Base-by-base conservation (phyloP, 1,284 basidiomycete species). In the Inonotus hispidus region DNA sequence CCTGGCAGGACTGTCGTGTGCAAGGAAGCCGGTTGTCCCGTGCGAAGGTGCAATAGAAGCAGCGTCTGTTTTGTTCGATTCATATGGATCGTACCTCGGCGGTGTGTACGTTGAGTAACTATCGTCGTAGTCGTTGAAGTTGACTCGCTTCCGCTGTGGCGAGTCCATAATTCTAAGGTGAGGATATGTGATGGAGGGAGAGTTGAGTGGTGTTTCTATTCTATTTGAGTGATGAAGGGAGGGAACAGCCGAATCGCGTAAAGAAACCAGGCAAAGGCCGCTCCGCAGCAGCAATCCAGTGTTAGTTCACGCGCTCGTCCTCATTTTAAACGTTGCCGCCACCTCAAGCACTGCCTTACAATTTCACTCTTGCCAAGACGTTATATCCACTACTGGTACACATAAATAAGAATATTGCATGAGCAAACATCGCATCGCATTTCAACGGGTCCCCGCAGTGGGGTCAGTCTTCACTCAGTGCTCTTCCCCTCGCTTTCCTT, bases 401-500 rank as follows among this genome's bases (percentile, higher is more conserved):
- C 47, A 29, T 49, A 49, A 10, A 47, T n/a, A n/a, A 8, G 32
- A 32, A 32, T 25, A 23, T 16, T 25, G 27, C 47, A 2, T 8
- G 25, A 49, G 4, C 21, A 49, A 49, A 29, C 47, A 49, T 49
- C 3, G 47, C 23, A 10, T 27, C 25, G 23, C 47, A 10, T 25
- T 10, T 47, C 38, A 43, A 43, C 16, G n/a, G 41, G 8, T 7
- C 16, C 7, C 8, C 41, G 16, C n/a, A n/a, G 16, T 43, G 19
- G 41, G 23, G n/a, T 35, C 21, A 35, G 46, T 21, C 27, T 35
- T 68, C 63, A 71, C 8, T 70, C 66, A 50, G 75, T 70, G 16
- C 69, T 58, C 35, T 74, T 67, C 2, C 74, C 77, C 64, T 76
- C 71, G 60, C 76, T 76, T 61, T 74, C 71, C 52, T 69, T 69